Evolutionary conservation across 2,329 filamentous ascomycete species (phyloP).

Genomic region (Zasmidium angulare): DNA sequence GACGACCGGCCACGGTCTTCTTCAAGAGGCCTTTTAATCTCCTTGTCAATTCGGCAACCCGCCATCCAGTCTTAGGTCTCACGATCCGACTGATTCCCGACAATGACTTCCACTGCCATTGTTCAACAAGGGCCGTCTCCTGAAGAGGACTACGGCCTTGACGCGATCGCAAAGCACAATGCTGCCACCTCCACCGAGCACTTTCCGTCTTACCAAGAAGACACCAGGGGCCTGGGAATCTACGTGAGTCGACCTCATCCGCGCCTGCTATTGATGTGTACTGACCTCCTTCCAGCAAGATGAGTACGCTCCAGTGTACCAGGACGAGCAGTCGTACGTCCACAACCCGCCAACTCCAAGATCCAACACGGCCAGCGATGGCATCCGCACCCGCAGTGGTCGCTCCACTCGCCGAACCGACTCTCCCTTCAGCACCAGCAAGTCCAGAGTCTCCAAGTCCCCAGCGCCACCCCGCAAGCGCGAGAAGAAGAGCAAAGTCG

Average conservation of each 20-base stretch:
- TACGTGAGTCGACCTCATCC: constrained; percentile 27
- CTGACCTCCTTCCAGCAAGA: constrained; percentile 28
- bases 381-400: constrained; percentile 42
- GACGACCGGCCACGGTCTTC: constrained; percentile 18
- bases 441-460: constrained; percentile 34
- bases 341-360: constrained; percentile 46
- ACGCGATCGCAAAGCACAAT: constrained; percentile 45
- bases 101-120: constrained; percentile 29
- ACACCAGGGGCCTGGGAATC: constrained; percentile 33
- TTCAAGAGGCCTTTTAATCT: constrained; percentile 15
- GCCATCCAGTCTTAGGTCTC: constrained; percentile 21
- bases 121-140: constrained; percentile 25
- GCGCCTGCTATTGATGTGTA: neutral
- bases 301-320: constrained; percentile 27
- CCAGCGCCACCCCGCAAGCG: constrained; percentile 40
- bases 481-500: constrained; percentile 44
- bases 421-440: constrained; percentile 37
- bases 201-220: constrained; percentile 32
- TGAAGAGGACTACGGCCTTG: constrained; percentile 37
- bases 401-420: constrained; percentile 35
- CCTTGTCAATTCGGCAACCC: constrained; percentile 9
- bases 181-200: constrained; percentile 35
- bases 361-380: constrained; percentile 43
- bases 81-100: constrained; percentile 19
- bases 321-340: constrained; percentile 25